Evolutionary conservation across 2,329 filamentous ascomycete genomes (phyloP), one percentile per base, ranked within the genome.

Genomic region (Neonectria hederae): DNA sequence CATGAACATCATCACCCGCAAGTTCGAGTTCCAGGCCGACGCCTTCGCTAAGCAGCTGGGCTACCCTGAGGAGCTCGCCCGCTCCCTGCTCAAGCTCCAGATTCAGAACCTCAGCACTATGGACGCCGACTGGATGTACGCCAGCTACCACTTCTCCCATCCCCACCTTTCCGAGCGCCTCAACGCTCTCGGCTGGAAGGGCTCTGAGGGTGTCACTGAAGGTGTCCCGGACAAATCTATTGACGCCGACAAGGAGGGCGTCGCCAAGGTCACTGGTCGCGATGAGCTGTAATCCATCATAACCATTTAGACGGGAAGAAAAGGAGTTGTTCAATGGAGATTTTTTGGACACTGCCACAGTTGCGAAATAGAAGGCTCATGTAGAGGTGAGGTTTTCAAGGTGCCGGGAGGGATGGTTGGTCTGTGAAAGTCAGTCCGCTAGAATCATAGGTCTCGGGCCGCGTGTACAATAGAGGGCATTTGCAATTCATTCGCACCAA

Each of bases 101-200:
- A 93, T 97, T 75, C 94, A 98, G 84, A 99, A 99, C 78, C 86
- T 99, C 71, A 97, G 93, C 81, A 97, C 93, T 66, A 98, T 99
- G 95, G 96, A 99, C 75, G 96, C 96, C 28, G 97, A 99, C 81
- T 97, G 92, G 92, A 89, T 97, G 87, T 99, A 97, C 80, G 96
- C 96, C 58, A 97, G 91, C 81, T 99, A 98, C 85, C 94, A 99
- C 83, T 97, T 97, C 86, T 97, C 95, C 24, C 96, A 99, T 81
- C 96, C 96, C 1, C 97, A 98, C 71, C 84, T 99, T 70, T 92
- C 94, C 1, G 97, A 99, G 86, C 89, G 96, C 74, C 85, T 99
- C 74, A 93, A 92, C 79, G 96, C 95, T 1, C 86, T 99, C 65
- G 90, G 92, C 69, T 99, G 95, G 94, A 89, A 90, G 76, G 89